phyloP scores from a whole-genome alignment of 208 protist species.

The Acanthamoeba sp. region DNA sequence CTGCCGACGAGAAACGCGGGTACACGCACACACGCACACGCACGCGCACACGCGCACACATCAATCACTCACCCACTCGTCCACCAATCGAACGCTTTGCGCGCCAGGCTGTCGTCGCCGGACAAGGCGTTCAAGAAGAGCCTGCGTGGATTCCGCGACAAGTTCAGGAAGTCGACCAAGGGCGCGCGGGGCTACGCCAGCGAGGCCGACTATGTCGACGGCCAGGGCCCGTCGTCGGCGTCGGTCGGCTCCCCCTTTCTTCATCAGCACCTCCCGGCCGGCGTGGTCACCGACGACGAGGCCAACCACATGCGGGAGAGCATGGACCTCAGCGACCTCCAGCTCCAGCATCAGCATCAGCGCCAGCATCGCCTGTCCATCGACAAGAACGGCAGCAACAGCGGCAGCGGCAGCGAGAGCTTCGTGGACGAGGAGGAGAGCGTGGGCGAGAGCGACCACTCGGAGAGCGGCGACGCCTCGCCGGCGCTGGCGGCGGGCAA shows the following conservation, averaged over 20 bases:
- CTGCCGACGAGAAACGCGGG: neutral
- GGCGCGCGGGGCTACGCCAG: conserved; percentile 17
- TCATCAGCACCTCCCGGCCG: neutral
- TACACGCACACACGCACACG: no score
- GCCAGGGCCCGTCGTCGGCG: neutral
- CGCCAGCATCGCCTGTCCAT: no score
- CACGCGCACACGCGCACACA: no score
- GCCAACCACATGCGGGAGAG: neutral
- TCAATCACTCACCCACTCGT: neutral
- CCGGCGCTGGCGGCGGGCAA: neutral
- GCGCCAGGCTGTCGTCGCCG: neutral
- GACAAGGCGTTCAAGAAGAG: conserved; percentile 42
- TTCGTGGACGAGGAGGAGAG: neutral
- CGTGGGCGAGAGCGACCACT: neutral
- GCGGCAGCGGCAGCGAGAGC: neutral
- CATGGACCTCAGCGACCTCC: neutral
- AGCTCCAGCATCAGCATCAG: neutral
- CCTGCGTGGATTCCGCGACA: neutral
- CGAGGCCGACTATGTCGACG: neutral
- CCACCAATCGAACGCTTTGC: neutral
- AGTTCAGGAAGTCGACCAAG: conserved; percentile 12
- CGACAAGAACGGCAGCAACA: neutral
- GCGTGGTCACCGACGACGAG: neutral
- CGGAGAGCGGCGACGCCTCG: neutral
- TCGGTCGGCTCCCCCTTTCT: neutral